Evolutionary conservation across 257 asterid species (phyloP), one percentile per base, ranked within the genome.

Genomic region (Parsonsia alboflavescens): DNA sequence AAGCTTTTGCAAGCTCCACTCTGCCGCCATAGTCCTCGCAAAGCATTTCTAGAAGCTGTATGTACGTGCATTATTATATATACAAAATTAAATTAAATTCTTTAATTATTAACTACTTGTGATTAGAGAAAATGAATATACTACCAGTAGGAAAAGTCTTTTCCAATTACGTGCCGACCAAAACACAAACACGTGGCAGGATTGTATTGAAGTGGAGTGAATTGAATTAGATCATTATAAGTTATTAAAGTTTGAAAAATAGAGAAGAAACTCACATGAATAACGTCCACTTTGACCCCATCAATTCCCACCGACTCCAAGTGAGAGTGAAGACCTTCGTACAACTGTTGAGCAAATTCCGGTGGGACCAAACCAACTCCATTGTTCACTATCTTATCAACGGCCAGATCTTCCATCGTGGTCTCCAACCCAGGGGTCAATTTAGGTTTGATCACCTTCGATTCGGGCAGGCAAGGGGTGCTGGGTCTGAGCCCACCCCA

Each of bases 331-430:
- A 93, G 64, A 4, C 98, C 98, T 84, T 91, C 98, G 22, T 89
- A 91, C 80, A 93, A 41, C 4, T 80, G 79, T 45, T 84, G 88
- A 39, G 79, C 98, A 12, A 76, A 2, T 70, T 93, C 87, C 0
- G 98, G 98, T 16, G 91, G 92, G 71, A 93, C 98, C 75, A 91
- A 79, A 62, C 98, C 98, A 19, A 93, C 86, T 10, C 97, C 97
- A 66, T 93, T 93, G 80, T 91, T 91, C 9, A 93, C 96, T 59
- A 93, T 91, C 82, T 93, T 91, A 73, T 93, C 97, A 8, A 93
- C 97, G 0, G 97, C 98, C 52, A 93, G 78, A 82, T 93, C 98
- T 85, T 93, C 98, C 98, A 93, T 93, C 0, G 98, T 88, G 28
- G 82, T 90, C 85, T 88, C 26, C 28, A 91, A 84, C 67, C 97